Evolutionary conservation across 2,329 filamentous ascomycete species (phyloP), one percentile per base, ranked within the genome.

Genomic region (Acephala macrosclerotiorum): DNA sequence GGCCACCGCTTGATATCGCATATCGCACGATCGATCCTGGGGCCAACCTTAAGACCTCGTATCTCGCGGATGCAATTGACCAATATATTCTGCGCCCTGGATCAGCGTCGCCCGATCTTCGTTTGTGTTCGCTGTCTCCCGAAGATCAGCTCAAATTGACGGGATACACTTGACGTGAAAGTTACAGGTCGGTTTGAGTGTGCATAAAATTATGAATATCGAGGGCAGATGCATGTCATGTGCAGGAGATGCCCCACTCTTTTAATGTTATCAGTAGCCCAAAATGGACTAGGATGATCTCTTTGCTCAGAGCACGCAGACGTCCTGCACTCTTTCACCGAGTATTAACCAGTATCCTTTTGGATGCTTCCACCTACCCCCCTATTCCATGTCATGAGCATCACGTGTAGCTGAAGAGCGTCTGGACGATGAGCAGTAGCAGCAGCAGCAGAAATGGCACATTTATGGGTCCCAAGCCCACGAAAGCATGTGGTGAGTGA

Each of bases 401-500:
- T 66, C 63, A 68, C 66, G 66, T 65, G 66, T 55, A 59, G 6
- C 8, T 36, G 36, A 45, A 35, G 36, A 45, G 18, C 18, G 29
- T 55, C n/a, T 36, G 14, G 29, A 2, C 58, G 55, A 65, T 14
- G 16, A 68, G 63, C 45, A 65, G 56, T 49, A 63, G 60, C 51
- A 61, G 49, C 49, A 55, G 59, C n/a, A 60, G 40, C 26, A 58
- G 58, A 36, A 61, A 62, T 60, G 58, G 56, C 49, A 66, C 64
- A 18, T 42, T 60, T 11, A 40, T 65, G 18, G 65, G 59, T 11
- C 65, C 67, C 14, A 65, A 65, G 57, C 61, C 66, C 33, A 65
- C 66, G 14, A 66, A 68, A 56, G 64, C 68, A 25, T 70, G 66
- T 35, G 56, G 61, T 66, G 18, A 64, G 63, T 55, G n/a, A 25